Evolutionary conservation across 2,329 filamentous ascomycete genomes (phyloP), one percentile per base, ranked within the genome.

Genomic region (Diplodia mutila): DNA sequence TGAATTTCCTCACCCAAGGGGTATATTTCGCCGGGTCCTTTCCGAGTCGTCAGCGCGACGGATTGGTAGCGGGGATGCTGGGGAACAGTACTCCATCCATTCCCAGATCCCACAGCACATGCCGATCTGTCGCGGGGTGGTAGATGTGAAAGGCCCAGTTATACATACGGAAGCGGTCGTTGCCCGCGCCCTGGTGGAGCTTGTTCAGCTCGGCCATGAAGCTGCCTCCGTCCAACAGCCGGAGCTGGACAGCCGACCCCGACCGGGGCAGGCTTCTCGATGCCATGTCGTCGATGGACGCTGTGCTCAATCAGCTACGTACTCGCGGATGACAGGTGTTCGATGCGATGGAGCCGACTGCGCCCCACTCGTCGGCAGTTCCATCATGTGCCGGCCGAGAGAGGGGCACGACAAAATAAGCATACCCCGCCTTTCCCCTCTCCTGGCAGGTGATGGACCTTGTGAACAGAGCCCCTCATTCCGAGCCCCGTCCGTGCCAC

Each of bases 101-200:
- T 3, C 75, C 75, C 5, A 77, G 72, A 65, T 77, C 75, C 75
- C 75, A 77, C 7, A 77, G 65, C 21, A 76, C 59, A 42, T 75
- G 73, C 51, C 71, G 70, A 27, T 70, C 72, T 2, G 67, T 54
- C 5, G 25, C 46, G 2, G 55, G 37, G 66, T 76, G 73, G 9
- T 67, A 68, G 23, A 77, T 72, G 66, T 74, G 72, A 49, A 77
- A 77, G 1, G 75, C 75, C 75, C 75, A 77, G 57, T 77, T 75
- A 65, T 77, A 77, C 75, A 77, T 77, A 37, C 75, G 73, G 70
- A 74, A 76, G 18, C 69, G 74, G 23, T 70, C 72, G 42, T 69
- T 73, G 34, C 52, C 65, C 21, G 72, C 71, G 11, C 72, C 73
- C n/a, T 73, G 72, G 71, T 77, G 75, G 54, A 77, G 63, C 46